phyloP scores from a whole-genome alignment of 2,329 filamentous ascomycete species.

The Harringtonia aguacate region DNA sequence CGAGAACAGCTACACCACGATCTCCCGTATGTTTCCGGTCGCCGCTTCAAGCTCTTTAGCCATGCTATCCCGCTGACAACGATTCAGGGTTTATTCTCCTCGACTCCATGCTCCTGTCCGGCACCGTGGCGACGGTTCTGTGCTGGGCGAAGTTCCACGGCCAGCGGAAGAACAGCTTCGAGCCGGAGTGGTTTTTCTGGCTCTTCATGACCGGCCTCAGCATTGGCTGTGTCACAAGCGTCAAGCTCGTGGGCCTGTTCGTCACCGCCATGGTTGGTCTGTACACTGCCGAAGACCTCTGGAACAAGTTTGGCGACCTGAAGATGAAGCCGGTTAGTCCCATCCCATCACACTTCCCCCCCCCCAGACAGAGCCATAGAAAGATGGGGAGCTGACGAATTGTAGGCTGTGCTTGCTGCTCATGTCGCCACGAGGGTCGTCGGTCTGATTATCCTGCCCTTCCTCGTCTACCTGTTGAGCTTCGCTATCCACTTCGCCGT shows the following conservation, averaged over 20 bases:
- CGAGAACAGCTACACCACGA: conserved; percentile 98
- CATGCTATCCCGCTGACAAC: too few species aligned
- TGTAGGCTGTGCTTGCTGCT: conserved; percentile 40
- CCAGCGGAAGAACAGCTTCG: conserved; percentile 76
- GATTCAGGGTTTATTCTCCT: conserved; percentile 67
- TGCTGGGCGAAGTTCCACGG: conserved; percentile 97
- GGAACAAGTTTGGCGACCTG: conserved; percentile 93
- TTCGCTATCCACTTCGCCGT: conserved; percentile 94
- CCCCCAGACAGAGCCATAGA: background rate
- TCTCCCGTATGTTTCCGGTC: conserved; percentile 53
- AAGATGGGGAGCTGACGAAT: conserved; percentile 19
- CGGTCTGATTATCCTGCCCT: conserved; percentile 78
- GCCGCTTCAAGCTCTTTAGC: background rate
- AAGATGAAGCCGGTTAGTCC: conserved; percentile 71
- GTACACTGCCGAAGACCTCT: conserved; percentile 93
- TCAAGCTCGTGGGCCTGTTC: conserved; percentile 97
- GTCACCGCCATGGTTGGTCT: conserved; percentile 89
- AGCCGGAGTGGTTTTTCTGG: conserved; percentile 89
- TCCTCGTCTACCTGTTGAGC: conserved; percentile 88
- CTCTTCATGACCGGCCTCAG: conserved; percentile 86
- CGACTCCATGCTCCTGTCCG: conserved; percentile 97
- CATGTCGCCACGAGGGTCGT: conserved; percentile 74
- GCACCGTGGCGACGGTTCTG: conserved; percentile 93
- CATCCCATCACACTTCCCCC: too few species aligned
- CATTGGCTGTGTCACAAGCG: conserved; percentile 95